Base-by-base conservation (phyloP, 73 alveolate genomes). In the Paramecium tetraurelia region DNA sequence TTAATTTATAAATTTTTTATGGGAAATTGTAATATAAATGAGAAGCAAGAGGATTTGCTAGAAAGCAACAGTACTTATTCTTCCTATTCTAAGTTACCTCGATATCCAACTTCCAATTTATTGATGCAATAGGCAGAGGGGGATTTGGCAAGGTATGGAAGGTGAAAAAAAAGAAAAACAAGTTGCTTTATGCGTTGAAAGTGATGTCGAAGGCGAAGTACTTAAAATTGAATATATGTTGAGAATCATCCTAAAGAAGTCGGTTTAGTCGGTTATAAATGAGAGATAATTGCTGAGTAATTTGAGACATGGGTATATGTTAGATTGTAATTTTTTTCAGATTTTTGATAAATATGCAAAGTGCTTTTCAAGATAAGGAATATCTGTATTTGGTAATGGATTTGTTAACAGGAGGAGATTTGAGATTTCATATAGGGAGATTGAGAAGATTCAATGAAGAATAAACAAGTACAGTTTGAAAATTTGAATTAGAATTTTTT, bases 351-450 rank as follows among this genome's bases (percentile, higher is more conserved):
- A 53, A 98, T 90, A 98, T 98, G 99, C 86, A 93, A 48, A 95
- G 92, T 76, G 99, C 99, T 7, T 98, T 97, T 72, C 98, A 97
- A 95, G 99, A 98, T 85, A 92, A 95, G 71, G 99, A 96, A 59
- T 92, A 97, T 92, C 89, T 96, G 48, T 98, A 98, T 89, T 92
- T 98, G 59, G 96, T 97, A 41, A 92, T 96, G 94, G 94, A 98
- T 84, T 86, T 95, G 35, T 84, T 97, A 86, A 20, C 69, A 53
- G 99, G 99, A 48, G 99, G 99, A 5, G 99, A 98, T 87, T 88
- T 98, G n/a, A 95, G 99, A 85, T 98, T 92, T 86, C 99, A 98
- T 85, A 92, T 98, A 6, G 95, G 97, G n/a, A 59, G 93, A 21
- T 89, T 89, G 59, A 94, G 93, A 93, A 95, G 95, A 69, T 98